Percentiles rank a stretch among this genome's conserved stretches.
Conservation (phyloP, 1,284 basidiomycete species). For the Thecaphora thlaspeos region DNA sequence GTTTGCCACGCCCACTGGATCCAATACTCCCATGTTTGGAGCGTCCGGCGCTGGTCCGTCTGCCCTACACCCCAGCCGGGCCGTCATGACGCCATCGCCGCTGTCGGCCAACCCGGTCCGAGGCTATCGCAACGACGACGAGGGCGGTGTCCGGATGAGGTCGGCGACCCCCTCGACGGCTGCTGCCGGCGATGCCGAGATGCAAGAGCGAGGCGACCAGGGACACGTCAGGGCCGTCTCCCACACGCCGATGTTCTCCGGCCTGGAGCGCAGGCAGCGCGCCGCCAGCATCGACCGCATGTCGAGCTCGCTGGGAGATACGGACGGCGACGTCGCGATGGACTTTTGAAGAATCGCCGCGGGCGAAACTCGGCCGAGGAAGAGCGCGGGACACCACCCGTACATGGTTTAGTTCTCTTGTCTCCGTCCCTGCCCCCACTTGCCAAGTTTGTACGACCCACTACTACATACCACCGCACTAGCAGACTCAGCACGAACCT, state of each 20-base stretch:
- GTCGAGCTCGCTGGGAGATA: background rate
- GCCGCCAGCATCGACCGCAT: too few species aligned
- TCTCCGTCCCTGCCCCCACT: too few species aligned
- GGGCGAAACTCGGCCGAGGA: too few species aligned
- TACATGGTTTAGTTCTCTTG: too few species aligned
- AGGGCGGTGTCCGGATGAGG: background rate
- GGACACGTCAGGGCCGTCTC: background rate
- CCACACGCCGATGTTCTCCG: background rate
- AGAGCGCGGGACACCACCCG: too few species aligned
- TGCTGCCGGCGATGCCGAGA: background rate
- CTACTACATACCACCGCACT: too few species aligned
- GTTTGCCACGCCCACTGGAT: constrained; percentile 17
- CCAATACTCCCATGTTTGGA: constrained; percentile 15
- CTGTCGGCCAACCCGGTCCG: constrained; percentile 24
- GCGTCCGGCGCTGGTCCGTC: constrained; percentile 30
- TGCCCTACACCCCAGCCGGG: constrained; percentile 18
- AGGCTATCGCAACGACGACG: constrained; percentile 9
- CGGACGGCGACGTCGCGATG: background rate
- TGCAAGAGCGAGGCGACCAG: background rate
- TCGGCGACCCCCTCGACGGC: too few species aligned
- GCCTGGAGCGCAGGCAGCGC: too few species aligned
- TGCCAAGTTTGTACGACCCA: too few species aligned
- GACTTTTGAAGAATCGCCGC: background rate
- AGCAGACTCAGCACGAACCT: too few species aligned
- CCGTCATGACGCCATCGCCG: constrained; percentile 28